Conservation (phyloP, 805 yeast genomes). For the Yamadazyma tumulicola region DNA sequence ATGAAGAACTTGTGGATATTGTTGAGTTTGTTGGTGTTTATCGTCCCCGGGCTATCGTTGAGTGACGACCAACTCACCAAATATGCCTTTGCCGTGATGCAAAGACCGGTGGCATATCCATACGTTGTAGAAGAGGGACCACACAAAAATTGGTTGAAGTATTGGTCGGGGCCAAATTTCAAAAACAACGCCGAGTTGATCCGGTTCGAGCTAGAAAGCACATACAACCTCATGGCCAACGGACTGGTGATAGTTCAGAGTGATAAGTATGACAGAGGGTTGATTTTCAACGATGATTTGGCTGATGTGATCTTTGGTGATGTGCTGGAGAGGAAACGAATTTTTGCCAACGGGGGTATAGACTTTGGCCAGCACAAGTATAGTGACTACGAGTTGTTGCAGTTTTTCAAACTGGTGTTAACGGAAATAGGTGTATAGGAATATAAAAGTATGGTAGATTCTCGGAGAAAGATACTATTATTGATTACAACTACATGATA, state of each 20-base stretch:
- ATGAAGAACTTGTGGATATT: too few species aligned
- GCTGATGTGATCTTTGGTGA: constrained; percentile 2
- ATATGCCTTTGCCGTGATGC: background rate
- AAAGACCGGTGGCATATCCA: constrained; percentile 3
- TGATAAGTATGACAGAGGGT: background rate
- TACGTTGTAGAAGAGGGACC: constrained; percentile 1
- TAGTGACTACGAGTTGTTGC: constrained; percentile 1
- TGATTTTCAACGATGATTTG: constrained; percentile 3
- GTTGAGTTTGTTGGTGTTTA: too few species aligned
- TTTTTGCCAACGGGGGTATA: background rate
- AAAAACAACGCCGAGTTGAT: constrained; percentile 4
- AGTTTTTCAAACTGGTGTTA: constrained; percentile 2
- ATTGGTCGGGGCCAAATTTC: constrained; percentile 5
- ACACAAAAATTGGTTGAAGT: constrained; percentile 4
- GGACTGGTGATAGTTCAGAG: constrained; percentile 1
- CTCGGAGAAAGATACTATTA: too few species aligned
- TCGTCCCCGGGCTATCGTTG: too few species aligned
- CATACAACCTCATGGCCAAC: constrained; percentile 1
- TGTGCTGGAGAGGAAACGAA: background rate
- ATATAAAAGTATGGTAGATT: too few species aligned
- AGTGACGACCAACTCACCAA: constrained; percentile 2
- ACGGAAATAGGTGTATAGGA: background rate
- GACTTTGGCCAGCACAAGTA: constrained; percentile 1
- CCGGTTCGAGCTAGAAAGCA: constrained; percentile 3
- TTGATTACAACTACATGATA: too few species aligned